Evolutionary conservation across 257 asterid genomes (phyloP).

Genomic region (Cordia subcordata): DNA sequence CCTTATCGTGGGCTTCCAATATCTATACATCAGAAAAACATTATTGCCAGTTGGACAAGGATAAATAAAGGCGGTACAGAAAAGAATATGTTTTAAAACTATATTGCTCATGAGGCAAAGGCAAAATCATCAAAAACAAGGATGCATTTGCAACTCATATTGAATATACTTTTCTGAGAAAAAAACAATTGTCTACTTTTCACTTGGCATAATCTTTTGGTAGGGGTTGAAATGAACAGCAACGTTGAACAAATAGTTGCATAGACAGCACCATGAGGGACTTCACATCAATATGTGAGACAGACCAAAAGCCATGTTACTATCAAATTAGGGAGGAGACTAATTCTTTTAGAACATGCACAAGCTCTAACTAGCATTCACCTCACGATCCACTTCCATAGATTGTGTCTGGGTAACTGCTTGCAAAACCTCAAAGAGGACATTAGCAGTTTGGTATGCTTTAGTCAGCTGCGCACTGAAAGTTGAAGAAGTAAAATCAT

Average conservation of each 20-base stretch:
- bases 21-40: conserved; percentile 29
- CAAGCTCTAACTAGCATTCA: conserved; percentile 6
- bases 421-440: conserved; percentile 83
- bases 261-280: no score
- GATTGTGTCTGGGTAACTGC: conserved; percentile 81
- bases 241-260: no score
- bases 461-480: conserved; percentile 80
- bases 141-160: no score
- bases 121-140: conserved; percentile 1
- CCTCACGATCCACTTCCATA: conserved; percentile 88
- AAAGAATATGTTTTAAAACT: background rate
- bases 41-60: background rate
- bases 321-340: background rate
- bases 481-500: conserved; percentile 12
- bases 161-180: no score
- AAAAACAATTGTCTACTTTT: no score
- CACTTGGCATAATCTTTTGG: background rate
- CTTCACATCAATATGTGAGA: background rate
- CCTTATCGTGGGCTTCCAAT: conserved; percentile 77
- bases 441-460: conserved; percentile 84
- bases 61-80: background rate
- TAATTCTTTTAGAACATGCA: background rate
- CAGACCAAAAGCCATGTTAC: background rate
- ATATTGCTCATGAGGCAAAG: background rate
- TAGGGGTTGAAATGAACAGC: no score